Conservation (phyloP, 1,284 basidiomycete species). For the Paramarasmius palmivorus region DNA sequence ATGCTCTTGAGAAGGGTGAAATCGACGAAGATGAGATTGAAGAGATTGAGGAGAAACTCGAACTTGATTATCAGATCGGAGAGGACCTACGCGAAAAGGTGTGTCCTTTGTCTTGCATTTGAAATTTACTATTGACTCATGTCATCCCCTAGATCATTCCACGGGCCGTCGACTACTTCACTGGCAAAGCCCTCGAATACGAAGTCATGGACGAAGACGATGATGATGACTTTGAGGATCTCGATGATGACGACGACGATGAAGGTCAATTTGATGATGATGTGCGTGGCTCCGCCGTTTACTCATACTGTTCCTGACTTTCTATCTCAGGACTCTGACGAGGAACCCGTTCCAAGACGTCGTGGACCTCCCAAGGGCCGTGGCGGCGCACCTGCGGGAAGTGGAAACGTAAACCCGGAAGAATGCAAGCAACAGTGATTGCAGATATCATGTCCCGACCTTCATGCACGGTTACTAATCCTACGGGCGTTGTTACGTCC, state of each 20-base stretch:
- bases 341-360: slow-evolving; percentile 55
- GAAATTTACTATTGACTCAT: background rate
- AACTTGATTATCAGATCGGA: slow-evolving; percentile 97
- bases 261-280: slow-evolving; percentile 58
- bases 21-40: slow-evolving; percentile 86
- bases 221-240: slow-evolving; percentile 64
- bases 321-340: slow-evolving; percentile 46
- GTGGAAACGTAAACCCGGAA: slow-evolving; percentile 63
- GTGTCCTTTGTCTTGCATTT: slow-evolving; percentile 1
- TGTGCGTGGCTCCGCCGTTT: slow-evolving; percentile 18
- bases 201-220: slow-evolving; percentile 76
- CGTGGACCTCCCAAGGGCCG: slow-evolving; percentile 59
- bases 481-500: background rate
- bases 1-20: slow-evolving; percentile 73
- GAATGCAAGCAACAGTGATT: slow-evolving; percentile 86
- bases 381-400: slow-evolving; percentile 36
- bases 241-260: slow-evolving; percentile 58
- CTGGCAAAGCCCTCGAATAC: slow-evolving; percentile 92
- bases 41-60: slow-evolving; percentile 90
- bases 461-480: background rate
- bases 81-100: slow-evolving; percentile 98
- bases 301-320: slow-evolving; percentile 7
- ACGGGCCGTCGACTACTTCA: slow-evolving; percentile 94
- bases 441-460: background rate
- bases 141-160: slow-evolving; percentile 74